Percentiles rank a stretch among this genome's conserved stretches.
phyloP scores from a whole-genome alignment of 2,329 filamentous ascomycete genomes.

The Cyphellophora europaea region DNA sequence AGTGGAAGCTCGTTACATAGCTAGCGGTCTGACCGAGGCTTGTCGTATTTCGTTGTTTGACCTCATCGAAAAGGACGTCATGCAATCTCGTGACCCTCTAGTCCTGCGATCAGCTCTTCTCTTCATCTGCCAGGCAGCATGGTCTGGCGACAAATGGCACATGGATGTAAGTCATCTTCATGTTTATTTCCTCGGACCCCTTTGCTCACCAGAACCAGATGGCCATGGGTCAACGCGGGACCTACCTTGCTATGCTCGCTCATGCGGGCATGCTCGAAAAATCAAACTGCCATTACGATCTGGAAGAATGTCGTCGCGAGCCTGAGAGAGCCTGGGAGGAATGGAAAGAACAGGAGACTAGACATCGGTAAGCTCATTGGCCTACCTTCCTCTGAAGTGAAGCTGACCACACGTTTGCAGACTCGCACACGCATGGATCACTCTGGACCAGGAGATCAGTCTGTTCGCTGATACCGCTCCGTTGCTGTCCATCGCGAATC shows the following conservation, averaged over 20 bases:
- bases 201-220: constrained; percentile 29
- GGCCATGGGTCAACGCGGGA: constrained; percentile 62
- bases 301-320: constrained; percentile 34
- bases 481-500: constrained; percentile 55
- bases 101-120: constrained; percentile 57
- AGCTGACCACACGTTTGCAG: constrained; percentile 35
- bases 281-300: constrained; percentile 35
- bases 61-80: constrained; percentile 61
- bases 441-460: constrained; percentile 63
- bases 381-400: constrained; percentile 2
- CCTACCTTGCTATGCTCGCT: constrained; percentile 64
- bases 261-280: constrained; percentile 58
- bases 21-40: constrained; percentile 59
- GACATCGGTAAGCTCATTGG: constrained; percentile 48
- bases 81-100: constrained; percentile 56
- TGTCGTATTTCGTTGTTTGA: constrained; percentile 65
- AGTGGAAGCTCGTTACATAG: constrained; percentile 55
- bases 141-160: constrained; percentile 69
- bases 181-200: no score
- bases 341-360: constrained; percentile 57
- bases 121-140: constrained; percentile 59
- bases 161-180: constrained; percentile 43
- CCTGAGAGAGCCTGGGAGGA: constrained; percentile 50
- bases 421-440: constrained; percentile 66
- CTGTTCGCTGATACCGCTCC: constrained; percentile 56